Base-by-base conservation (phyloP, 2,329 filamentous ascomycete species). In the Monascus ruber region DNA sequence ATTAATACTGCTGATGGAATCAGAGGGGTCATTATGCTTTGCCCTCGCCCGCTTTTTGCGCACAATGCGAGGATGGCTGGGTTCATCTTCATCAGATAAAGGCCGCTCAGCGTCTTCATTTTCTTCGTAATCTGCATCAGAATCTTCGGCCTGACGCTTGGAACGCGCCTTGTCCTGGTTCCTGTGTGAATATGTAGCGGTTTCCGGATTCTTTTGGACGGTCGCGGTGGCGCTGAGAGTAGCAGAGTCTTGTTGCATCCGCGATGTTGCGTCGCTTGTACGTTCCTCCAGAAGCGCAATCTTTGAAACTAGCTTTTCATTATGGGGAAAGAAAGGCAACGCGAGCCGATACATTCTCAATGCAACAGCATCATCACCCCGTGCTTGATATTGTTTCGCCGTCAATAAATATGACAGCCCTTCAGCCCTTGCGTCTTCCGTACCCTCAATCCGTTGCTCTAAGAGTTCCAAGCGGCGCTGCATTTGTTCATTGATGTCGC, bases 271-370 rank as follows among this genome's bases (percentile, higher is more conserved):
- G 10, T 46, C 44, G 5, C 53, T 60, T 32, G 77, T 61, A 29
- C 69, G 70, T 32, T 74, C 69, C 49, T 73, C 68, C 39, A 80
- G 50, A 11, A 53, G 62, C 24, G 63, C 59, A 49, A 81, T 77
- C 58, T 79, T 80, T 27, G 58, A 46, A 26, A 64, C 64, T n/a
- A 81, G 69, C 63, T 89, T 94, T 36, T 78, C 73, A 56, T 95
- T 91, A 1, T 79, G 80, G 0, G 88, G 88, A 51, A 96, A 96
- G 62, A 78, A 91, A 0, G 85, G 83, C 38, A 86, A 65, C 0
- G 89, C 89, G 47, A 85, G 69, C 58, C 89, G 81, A 55, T 94
- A 95, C 77, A 91, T 89, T 50, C 77, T 79, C 43, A 96, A 64
- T 0, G 88, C 86, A 28, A 77, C 83, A 3, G 68, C 69, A 37